Evolutionary conservation across 2,329 filamentous ascomycete species (phyloP).

Genomic region (Penicillium occitanis): DNA sequence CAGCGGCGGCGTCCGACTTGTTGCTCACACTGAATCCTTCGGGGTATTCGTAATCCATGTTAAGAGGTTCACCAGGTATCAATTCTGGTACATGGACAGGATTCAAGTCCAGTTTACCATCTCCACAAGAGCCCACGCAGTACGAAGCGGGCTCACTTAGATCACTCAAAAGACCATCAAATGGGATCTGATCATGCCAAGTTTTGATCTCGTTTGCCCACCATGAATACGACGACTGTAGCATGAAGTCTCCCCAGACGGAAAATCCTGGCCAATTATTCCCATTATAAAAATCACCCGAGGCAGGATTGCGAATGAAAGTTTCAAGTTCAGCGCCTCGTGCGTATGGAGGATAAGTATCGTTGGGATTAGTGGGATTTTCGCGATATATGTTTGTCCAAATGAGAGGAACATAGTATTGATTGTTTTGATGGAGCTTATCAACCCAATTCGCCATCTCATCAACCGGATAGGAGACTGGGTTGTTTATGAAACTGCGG

Average conservation of each 20-base stretch:
- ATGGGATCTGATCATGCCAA: conserved; percentile 55
- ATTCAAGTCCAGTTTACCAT: conserved; percentile 63
- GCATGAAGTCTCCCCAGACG: neutral
- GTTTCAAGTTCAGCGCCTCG: neutral
- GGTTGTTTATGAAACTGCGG: neutral
- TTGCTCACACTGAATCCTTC: conserved; percentile 71
- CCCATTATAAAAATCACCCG: neutral
- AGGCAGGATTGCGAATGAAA: neutral
- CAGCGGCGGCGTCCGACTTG: conserved; percentile 63
- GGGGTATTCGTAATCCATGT: conserved; percentile 61
- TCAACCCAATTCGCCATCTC: neutral
- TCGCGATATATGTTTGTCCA: neutral
- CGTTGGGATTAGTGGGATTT: neutral
- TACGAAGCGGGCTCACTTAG: conserved; percentile 64
- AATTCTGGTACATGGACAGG: conserved; percentile 55
- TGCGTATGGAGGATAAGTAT: neutral
- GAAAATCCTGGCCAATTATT: neutral
- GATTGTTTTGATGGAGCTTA: neutral
- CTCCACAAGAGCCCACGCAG: conserved; percentile 72
- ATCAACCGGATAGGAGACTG: neutral
- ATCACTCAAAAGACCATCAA: conserved; percentile 60
- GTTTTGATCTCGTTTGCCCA: conserved; percentile 46
- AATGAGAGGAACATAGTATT: neutral
- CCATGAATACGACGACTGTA: neutral
- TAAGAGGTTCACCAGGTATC: conserved; percentile 61